Conservation (phyloP, 176 grass and related monocot species). For the Triticum monococcum region DNA sequence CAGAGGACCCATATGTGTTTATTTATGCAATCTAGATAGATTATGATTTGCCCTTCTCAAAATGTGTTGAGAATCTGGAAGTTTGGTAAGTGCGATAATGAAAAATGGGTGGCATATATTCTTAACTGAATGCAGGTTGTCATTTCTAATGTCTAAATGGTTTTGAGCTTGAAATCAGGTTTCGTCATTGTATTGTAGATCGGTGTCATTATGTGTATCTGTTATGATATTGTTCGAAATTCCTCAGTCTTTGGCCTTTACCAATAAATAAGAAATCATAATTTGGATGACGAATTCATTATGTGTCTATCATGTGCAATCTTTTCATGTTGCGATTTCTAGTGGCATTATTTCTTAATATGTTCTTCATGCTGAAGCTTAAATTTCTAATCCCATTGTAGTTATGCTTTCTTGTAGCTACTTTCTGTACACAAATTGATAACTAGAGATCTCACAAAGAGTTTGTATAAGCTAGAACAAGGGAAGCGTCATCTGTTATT, state of each 20-base stretch:
- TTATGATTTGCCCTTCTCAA: neutral
- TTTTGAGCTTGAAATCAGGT: neutral
- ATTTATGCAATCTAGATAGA: neutral
- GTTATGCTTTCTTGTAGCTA: neutral
- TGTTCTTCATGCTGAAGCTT: neutral
- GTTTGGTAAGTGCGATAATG: neutral
- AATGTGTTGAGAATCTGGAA: neutral
- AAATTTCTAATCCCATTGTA: neutral
- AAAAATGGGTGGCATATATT: neutral
- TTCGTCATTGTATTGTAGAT: neutral
- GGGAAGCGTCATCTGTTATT: too few relatives aligned
- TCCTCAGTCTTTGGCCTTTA: neutral
- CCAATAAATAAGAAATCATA: neutral
- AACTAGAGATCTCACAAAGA: neutral
- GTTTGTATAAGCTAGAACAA: neutral
- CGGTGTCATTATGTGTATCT: neutral
- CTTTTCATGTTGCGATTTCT: neutral
- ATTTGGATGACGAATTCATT: neutral
- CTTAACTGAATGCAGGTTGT: neutral
- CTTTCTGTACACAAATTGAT: neutral
- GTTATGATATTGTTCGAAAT: neutral
- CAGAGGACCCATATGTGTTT: neutral
- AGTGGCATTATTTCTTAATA: neutral
- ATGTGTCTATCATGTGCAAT: neutral
- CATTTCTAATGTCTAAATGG: neutral